Evolutionary conservation across 306 rosid species (phyloP).

Genomic region (Comarum palustre): DNA sequence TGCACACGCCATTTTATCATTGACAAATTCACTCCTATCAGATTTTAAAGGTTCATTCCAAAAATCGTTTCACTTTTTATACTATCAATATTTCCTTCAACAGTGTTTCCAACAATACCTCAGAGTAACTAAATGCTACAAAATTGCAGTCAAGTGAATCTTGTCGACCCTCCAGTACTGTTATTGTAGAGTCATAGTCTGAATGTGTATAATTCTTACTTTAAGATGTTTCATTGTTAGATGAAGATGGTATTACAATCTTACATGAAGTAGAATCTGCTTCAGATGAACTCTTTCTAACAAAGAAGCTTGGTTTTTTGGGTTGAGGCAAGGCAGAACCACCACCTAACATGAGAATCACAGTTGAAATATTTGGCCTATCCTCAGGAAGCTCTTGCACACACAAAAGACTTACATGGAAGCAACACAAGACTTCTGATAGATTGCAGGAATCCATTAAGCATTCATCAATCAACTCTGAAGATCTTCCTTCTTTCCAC

Average conservation of each 20-base stretch:
- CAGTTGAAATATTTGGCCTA: conserved; percentile 54
- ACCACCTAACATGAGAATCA: conserved; percentile 49
- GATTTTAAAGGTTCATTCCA: background rate
- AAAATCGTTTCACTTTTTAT: background rate
- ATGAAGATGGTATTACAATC: background rate
- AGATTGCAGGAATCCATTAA: conserved; percentile 11
- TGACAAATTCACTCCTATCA: background rate
- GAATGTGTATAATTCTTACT: conserved; percentile 21
- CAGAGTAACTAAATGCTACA: background rate
- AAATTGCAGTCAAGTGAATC: conserved; percentile 5
- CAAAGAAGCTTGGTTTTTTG: conserved; percentile 40
- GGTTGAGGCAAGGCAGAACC: conserved; percentile 42
- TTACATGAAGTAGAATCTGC: conserved; percentile 2
- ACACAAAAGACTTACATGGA: conserved; percentile 55
- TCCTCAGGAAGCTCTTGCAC: conserved; percentile 50
- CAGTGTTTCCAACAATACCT: background rate
- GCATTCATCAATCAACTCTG: conserved; percentile 27
- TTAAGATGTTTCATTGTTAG: conserved; percentile 1
- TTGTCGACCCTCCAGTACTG: conserved; percentile 46
- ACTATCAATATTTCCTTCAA: background rate
- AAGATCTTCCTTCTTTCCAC: conserved; percentile 29
- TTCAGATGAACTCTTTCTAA: conserved; percentile 14
- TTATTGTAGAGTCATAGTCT: conserved; percentile 38
- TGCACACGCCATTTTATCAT: background rate
- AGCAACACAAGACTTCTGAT: conserved; percentile 31